Conservation (phyloP, 352 stramenopile species). For the Pythium dissimile region DNA sequence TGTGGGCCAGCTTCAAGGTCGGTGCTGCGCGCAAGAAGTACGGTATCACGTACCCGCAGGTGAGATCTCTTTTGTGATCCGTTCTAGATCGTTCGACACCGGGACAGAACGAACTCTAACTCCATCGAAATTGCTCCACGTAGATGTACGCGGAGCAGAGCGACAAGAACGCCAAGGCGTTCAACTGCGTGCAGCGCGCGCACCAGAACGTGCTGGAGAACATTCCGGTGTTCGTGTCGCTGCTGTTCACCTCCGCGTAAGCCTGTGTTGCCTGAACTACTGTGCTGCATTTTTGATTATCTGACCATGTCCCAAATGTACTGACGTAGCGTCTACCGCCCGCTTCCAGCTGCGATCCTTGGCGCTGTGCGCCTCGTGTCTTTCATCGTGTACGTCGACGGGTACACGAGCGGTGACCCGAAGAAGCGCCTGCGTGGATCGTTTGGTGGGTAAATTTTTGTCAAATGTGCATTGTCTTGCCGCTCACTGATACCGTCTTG, state of each 20-base stretch:
- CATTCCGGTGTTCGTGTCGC: slow-evolving; percentile 54
- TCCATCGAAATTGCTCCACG: background rate
- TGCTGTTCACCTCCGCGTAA: slow-evolving; percentile 59
- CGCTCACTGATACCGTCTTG: background rate
- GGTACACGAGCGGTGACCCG: slow-evolving; percentile 60
- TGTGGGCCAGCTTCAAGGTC: slow-evolving; percentile 62
- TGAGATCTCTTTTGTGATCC: background rate
- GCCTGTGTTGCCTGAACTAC: too few species aligned
- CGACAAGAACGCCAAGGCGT: slow-evolving; percentile 85
- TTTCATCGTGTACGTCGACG: slow-evolving; percentile 65
- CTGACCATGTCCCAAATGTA: background rate
- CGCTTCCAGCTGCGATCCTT: slow-evolving; percentile 54
- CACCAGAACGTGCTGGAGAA: slow-evolving; percentile 93
- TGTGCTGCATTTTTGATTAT: too few species aligned
- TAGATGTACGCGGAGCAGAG: slow-evolving; percentile 88
- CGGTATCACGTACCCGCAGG: slow-evolving; percentile 47
- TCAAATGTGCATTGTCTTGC: too few species aligned
- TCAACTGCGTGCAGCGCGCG: slow-evolving; percentile 91
- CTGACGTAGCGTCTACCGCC: slow-evolving; percentile 52
- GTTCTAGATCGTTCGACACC: too few species aligned
- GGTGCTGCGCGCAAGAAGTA: slow-evolving; percentile 59
- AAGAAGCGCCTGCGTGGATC: slow-evolving; percentile 53
- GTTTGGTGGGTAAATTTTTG: too few species aligned
- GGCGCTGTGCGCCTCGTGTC: slow-evolving; percentile 47
- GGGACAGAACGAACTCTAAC: too few species aligned